phyloP scores from a whole-genome alignment of 1,284 basidiomycete species.

The Fomitopsis pinicola region DNA sequence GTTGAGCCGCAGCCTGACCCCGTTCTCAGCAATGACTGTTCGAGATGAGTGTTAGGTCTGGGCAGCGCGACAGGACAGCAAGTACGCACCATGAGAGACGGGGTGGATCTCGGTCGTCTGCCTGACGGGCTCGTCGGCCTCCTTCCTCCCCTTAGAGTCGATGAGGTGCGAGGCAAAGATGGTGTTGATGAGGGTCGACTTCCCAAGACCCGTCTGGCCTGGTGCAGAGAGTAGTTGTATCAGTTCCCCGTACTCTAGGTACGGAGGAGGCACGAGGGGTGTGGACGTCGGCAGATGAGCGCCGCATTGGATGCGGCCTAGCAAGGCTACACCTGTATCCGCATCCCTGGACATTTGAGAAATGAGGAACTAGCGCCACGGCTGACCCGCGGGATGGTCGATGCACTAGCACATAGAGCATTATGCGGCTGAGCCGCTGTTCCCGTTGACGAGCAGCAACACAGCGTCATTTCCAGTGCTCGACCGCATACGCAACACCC shows the following conservation, averaged over 20 bases:
- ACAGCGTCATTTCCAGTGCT: background rate
- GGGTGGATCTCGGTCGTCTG: conserved; percentile 97
- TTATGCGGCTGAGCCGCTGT: no score
- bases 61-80: background rate
- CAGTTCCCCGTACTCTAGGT: background rate
- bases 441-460: no score
- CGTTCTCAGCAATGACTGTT: conserved; percentile 93
- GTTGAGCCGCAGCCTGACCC: conserved; percentile 92
- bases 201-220: conserved; percentile 98
- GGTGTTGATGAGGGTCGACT: conserved; percentile 98
- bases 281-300: background rate
- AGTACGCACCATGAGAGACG: conserved; percentile 76
- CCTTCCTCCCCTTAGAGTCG: conserved; percentile 93
- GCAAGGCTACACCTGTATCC: no score
- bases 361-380: no score
- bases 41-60: background rate
- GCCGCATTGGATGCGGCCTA: no score
- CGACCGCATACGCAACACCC: background rate
- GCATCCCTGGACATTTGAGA: no score
- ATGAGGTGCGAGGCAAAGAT: conserved; percentile 98
- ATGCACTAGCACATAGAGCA: no score
- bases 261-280: background rate
- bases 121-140: conserved; percentile 83
- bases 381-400: no score
- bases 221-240: conserved; percentile 6